Evolutionary conservation across 306 rosid species (phyloP).

Genomic region (Cucumis sativus): DNA sequence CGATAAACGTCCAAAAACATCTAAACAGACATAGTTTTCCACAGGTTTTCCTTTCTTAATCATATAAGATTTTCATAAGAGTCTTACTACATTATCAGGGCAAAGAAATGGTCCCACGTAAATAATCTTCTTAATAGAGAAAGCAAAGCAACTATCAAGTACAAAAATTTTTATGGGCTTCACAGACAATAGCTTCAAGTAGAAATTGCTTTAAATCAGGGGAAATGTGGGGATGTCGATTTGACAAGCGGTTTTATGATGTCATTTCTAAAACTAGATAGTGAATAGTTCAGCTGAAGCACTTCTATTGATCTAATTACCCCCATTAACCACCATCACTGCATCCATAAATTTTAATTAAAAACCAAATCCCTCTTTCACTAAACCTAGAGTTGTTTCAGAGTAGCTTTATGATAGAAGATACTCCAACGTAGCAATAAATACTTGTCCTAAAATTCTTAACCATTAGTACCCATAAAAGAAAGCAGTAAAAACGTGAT

Average conservation of each 20-base stretch:
- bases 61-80: neutral
- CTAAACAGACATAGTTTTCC: neutral
- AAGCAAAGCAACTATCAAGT: neutral
- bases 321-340: neutral
- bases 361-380: neutral
- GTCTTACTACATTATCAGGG: neutral
- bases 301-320: neutral
- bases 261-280: neutral
- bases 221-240: neutral
- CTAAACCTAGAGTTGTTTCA: neutral
- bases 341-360: neutral
- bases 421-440: constrained; percentile 1
- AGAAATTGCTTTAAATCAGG: neutral
- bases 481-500: constrained; percentile 13
- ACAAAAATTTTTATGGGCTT: neutral
- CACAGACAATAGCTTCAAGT: constrained; percentile 8
- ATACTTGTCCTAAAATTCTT: constrained; percentile 6
- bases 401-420: neutral
- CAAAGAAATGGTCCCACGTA: neutral
- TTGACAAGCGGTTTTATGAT: neutral
- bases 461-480: constrained; percentile 15
- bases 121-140: neutral
- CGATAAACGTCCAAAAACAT: neutral
- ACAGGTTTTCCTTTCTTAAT: neutral
- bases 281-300: neutral